A percentile compares a stretch with the other conserved stretches of the same genome.
These are phyloP conservation scores for Ilyonectria robusta DNA, from an alignment of 2,329 filamentous ascomycete species.

Conservation along the genomic window DNA sequence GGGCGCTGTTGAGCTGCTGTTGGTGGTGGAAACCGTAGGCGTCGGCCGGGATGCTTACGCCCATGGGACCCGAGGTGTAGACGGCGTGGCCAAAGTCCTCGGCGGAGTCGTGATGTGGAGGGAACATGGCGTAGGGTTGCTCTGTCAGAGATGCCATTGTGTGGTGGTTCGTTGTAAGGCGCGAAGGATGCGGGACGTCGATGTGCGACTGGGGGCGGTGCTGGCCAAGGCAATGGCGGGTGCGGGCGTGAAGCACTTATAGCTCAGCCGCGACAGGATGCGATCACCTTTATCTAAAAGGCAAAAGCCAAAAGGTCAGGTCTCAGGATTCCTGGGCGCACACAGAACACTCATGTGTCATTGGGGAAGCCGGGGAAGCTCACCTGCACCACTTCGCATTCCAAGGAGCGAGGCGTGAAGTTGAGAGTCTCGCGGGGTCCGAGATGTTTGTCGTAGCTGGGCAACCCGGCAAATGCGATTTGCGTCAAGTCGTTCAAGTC, in stretches of 20 bases:
- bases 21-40: slow-evolving; percentile 55
- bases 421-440: slow-evolving; percentile 36
- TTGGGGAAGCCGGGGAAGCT: slow-evolving; percentile 38
- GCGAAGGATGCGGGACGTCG: slow-evolving; percentile 22
- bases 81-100: slow-evolving; percentile 58
- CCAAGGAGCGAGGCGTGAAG: slow-evolving; percentile 40
- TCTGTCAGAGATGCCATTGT: slow-evolving; percentile 51
- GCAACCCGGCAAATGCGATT: slow-evolving; percentile 12
- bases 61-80: slow-evolving; percentile 60
- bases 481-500: slow-evolving; percentile 1
- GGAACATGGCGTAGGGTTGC: slow-evolving; percentile 48
- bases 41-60: slow-evolving; percentile 64
- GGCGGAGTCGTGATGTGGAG: slow-evolving; percentile 47
- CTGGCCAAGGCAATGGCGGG: slow-evolving; percentile 34
- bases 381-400: slow-evolving; percentile 48
- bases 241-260: slow-evolving; percentile 35
- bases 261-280: slow-evolving; percentile 39
- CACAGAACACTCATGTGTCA: slow-evolving; percentile 17
- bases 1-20: slow-evolving; percentile 47
- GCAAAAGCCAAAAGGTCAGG: slow-evolving; percentile 38
- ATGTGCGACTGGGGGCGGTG: slow-evolving; percentile 22
- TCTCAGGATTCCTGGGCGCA: slow-evolving; percentile 15
- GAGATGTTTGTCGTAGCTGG: slow-evolving; percentile 37
- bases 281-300: slow-evolving; percentile 46
- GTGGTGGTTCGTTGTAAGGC: slow-evolving; percentile 26